Evolutionary conservation across 2,329 filamentous ascomycete species (phyloP).

Genomic region (Fusarium liriodendri): DNA sequence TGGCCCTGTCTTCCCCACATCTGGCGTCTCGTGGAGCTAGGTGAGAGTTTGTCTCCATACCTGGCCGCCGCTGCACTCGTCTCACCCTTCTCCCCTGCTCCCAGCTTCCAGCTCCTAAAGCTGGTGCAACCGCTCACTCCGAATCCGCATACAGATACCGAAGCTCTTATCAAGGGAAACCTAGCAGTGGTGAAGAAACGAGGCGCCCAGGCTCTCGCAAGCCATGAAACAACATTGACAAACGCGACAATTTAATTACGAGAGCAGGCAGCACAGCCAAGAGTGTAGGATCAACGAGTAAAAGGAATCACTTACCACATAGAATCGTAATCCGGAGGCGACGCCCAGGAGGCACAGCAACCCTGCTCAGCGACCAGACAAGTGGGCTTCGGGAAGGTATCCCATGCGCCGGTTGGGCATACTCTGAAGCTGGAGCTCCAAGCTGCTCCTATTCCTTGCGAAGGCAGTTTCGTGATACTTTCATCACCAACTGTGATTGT

Average conservation of each 20-base stretch:
- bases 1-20: conserved; percentile 8
- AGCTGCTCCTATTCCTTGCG: background rate
- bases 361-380: background rate
- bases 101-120: background rate
- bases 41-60: background rate
- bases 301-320: conserved; percentile 8
- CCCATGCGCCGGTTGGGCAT: background rate
- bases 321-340: conserved; percentile 7
- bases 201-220: background rate
- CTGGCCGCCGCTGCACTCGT: background rate
- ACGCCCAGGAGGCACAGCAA: conserved; percentile 7
- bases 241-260: background rate
- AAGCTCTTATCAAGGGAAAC: background rate
- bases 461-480: background rate
- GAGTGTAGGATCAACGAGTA: background rate
- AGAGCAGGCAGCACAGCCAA: conserved; percentile 1
- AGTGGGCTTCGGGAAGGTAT: conserved; percentile 5
- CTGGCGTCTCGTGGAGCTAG: conserved; percentile 1
- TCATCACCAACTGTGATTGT: background rate
- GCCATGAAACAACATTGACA: background rate
- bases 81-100: conserved; percentile 1
- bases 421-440: background rate
- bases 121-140: background rate
- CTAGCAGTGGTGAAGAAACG: background rate
- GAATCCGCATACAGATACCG: background rate